phyloP scores from a whole-genome alignment of 2,329 filamentous ascomycete species.

The Westerdykella sp. region DNA sequence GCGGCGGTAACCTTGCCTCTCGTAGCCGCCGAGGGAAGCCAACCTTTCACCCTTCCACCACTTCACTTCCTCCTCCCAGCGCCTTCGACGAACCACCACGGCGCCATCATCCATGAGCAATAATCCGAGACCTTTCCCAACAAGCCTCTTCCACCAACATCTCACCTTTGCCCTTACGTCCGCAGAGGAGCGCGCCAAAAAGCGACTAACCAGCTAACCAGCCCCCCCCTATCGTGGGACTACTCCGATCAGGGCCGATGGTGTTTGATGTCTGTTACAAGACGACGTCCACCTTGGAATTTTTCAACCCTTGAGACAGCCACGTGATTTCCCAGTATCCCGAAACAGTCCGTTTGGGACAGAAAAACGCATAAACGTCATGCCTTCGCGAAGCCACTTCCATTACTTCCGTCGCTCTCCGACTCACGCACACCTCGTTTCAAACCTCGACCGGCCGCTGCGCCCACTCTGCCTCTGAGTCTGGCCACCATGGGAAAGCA shows the following conservation, averaged over 20 bases:
- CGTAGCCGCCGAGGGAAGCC: slow-evolving; percentile 9
- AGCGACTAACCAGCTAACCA: background rate
- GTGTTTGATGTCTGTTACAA: slow-evolving; percentile 37
- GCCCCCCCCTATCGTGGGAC: background rate
- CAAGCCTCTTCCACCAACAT: slow-evolving; percentile 9
- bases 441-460: slow-evolving; percentile 23
- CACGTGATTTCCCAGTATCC: slow-evolving; percentile 22
- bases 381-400: slow-evolving; percentile 24
- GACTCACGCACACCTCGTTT: slow-evolving; percentile 28
- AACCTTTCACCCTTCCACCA: slow-evolving; percentile 15
- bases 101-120: slow-evolving; percentile 5
- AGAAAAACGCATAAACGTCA: slow-evolving; percentile 34
- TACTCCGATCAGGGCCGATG: slow-evolving; percentile 9
- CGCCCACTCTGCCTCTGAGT: slow-evolving; percentile 11
- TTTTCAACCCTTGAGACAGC: slow-evolving; percentile 27
- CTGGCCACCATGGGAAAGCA: too few relatives aligned
- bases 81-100: slow-evolving; percentile 4
- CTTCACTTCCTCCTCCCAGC: too few relatives aligned
- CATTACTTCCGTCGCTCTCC: slow-evolving; percentile 13
- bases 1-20: slow-evolving; percentile 19
- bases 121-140: slow-evolving; percentile 2
- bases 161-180: background rate
- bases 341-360: slow-evolving; percentile 13
- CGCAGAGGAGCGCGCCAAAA: slow-evolving; percentile 3
- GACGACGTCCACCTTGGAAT: slow-evolving; percentile 10